A percentile compares a stretch with the other conserved stretches of the same genome.
Evolutionary conservation across 106 monocot genomes (phyloP).

Genomic region (Dactylorhiza incarnata): DNA sequence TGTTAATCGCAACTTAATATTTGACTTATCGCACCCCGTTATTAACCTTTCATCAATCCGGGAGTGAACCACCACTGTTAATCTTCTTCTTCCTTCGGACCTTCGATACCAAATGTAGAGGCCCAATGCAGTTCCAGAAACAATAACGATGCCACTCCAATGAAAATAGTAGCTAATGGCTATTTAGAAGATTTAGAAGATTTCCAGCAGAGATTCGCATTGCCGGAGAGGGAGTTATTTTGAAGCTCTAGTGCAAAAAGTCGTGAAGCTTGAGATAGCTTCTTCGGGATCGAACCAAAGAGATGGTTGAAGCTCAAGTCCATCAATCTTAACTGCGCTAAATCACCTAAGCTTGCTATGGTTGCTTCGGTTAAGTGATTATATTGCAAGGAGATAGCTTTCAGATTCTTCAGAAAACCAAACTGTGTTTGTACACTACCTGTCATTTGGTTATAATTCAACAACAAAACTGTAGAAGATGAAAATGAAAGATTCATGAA

Average conservation of each 20-base stretch:
- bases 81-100: too few relatives aligned
- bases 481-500: background rate
- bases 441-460: conserved; percentile 71
- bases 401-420: conserved; percentile 53
- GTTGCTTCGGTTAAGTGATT: conserved; percentile 76
- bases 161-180: conserved; percentile 17
- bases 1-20: too few relatives aligned
- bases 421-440: conserved; percentile 70
- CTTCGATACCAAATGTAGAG: too few relatives aligned
- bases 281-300: conserved; percentile 82
- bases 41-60: too few relatives aligned
- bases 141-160: conserved; percentile 25
- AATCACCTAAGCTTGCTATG: conserved; percentile 69
- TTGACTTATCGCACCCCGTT: too few relatives aligned
- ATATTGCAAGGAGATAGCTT: conserved; percentile 63
- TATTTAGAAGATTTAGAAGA: conserved; percentile 22
- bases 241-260: conserved; percentile 50
- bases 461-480: conserved; percentile 57
- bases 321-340: conserved; percentile 38
- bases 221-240: conserved; percentile 83
- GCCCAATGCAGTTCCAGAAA: background rate
- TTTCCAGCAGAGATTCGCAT: conserved; percentile 35
- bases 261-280: conserved; percentile 36
- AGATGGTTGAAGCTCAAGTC: conserved; percentile 86
- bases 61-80: too few relatives aligned